A percentile compares a stretch with the other conserved stretches of the same genome.
Evolutionary conservation across 495 filamentous ascomycete genomes (phyloP).

Genomic region (Trypethelium eluteriae): DNA sequence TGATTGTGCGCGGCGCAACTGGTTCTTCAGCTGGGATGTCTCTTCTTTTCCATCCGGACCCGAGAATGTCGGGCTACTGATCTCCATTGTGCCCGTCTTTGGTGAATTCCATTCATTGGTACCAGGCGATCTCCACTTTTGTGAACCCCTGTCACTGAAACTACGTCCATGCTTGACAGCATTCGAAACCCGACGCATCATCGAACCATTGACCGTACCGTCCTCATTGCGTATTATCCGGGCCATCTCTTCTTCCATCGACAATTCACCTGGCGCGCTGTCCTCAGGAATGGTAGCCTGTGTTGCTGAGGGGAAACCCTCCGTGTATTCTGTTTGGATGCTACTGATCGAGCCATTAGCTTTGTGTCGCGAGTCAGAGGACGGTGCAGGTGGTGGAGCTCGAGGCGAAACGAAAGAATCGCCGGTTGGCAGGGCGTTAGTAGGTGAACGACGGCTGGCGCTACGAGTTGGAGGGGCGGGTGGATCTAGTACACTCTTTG

Average conservation of each 20-base stretch:
- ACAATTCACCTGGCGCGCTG: conserved; percentile 67
- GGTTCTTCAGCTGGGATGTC: conserved; percentile 59
- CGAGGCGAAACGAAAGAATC: conserved; percentile 58
- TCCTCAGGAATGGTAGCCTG: conserved; percentile 59
- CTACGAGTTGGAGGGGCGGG: conserved; percentile 31
- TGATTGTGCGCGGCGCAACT: conserved; percentile 73
- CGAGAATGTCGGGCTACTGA: conserved; percentile 63
- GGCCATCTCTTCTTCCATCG: conserved; percentile 84
- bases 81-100: conserved; percentile 41
- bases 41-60: conserved; percentile 65
- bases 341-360: conserved; percentile 52
- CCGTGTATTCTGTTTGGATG: conserved; percentile 30
- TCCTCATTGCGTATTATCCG: conserved; percentile 64
- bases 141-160: conserved; percentile 64
- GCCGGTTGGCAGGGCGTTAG: conserved; percentile 37
- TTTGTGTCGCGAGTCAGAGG: conserved; percentile 35
- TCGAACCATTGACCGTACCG: conserved; percentile 52
- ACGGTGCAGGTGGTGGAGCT: conserved; percentile 54
- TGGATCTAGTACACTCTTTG: conserved; percentile 26
- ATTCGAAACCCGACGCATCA: conserved; percentile 82
- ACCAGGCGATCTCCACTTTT: conserved; percentile 62
- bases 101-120: conserved; percentile 52
- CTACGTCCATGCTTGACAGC: conserved; percentile 89
- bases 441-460: conserved; percentile 37
- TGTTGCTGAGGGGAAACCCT: conserved; percentile 18